These are phyloP conservation scores for Hyaloperonospora brassicae DNA, from an alignment of 352 stramenopile genomes.

Conservation along the genomic window DNA sequence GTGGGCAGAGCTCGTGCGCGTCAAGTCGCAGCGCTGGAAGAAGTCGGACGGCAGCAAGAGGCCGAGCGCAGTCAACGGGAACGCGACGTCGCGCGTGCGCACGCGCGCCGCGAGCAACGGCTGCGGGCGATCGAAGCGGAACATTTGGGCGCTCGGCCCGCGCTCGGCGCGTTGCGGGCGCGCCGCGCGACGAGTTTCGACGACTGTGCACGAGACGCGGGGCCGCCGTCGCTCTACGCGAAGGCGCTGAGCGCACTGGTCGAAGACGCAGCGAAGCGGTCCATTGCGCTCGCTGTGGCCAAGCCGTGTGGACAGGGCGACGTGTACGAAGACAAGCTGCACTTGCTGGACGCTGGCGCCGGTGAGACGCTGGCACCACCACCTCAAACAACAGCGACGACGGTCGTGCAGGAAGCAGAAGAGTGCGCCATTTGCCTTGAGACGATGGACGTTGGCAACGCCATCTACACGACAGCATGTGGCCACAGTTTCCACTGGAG, in stretches of 20 bases:
- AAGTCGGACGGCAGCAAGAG: slow-evolving; percentile 51
- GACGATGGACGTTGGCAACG: slow-evolving; percentile 67
- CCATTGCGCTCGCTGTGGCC: slow-evolving; percentile 31
- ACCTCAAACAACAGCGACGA: slow-evolving; percentile 11
- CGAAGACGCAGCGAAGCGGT: slow-evolving; percentile 50
- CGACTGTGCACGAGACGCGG: slow-evolving; percentile 28
- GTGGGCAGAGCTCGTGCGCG: slow-evolving; percentile 63
- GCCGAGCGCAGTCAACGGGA: slow-evolving; percentile 44
- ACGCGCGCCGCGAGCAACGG: slow-evolving; percentile 35
- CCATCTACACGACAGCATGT: slow-evolving; percentile 78
- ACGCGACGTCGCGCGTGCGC: slow-evolving; percentile 38
- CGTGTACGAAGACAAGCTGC: slow-evolving; percentile 21
- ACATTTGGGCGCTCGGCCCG: slow-evolving; percentile 48
- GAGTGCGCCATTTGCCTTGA: slow-evolving; percentile 84
- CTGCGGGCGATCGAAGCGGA: slow-evolving; percentile 47
- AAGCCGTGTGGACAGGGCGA: slow-evolving; percentile 22
- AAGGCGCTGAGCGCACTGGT: slow-evolving; percentile 49
- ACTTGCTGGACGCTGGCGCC: slow-evolving; percentile 10
- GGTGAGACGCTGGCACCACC: slow-evolving; percentile 3
- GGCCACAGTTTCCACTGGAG: slow-evolving; percentile 83
- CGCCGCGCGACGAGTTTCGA: slow-evolving; percentile 41
- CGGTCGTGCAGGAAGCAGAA: slow-evolving; percentile 54
- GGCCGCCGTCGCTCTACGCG: slow-evolving; percentile 26
- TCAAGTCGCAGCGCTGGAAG: slow-evolving; percentile 60
- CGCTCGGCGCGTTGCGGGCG: slow-evolving; percentile 33